phyloP scores from a whole-genome alignment of 192 early-diverging fungal species.

The Coemansia aciculifera region DNA sequence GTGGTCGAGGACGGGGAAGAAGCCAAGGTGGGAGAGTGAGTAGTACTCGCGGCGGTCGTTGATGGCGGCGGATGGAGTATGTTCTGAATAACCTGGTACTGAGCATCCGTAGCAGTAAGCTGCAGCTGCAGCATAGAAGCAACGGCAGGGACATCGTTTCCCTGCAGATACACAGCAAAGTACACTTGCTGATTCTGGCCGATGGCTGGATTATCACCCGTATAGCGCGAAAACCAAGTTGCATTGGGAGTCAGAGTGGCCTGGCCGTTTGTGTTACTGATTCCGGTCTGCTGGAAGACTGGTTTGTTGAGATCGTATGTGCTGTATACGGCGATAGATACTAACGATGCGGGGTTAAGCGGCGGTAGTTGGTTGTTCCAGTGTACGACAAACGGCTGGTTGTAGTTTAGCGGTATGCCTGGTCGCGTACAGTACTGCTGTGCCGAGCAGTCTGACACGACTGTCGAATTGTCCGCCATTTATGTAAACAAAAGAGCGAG shows the following conservation, averaged over 20 bases:
- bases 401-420: constrained; percentile 25
- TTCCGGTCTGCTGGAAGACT: constrained; percentile 13
- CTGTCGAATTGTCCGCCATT: constrained; percentile 19
- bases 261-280: constrained; percentile 36
- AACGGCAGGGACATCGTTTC: constrained; percentile 38
- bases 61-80: constrained; percentile 24
- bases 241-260: constrained; percentile 27
- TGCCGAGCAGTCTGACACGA: constrained; percentile 38
- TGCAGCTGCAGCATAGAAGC: constrained; percentile 36
- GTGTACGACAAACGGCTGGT: constrained; percentile 32
- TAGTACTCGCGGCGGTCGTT: not conserved
- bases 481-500: constrained; percentile 16
- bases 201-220: constrained; percentile 14
- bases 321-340: constrained; percentile 44
- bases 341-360: constrained; percentile 33
- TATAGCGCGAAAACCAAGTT: constrained; percentile 42
- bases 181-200: constrained; percentile 37
- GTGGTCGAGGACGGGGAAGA: not conserved
- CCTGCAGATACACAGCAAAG: constrained; percentile 44
- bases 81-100: constrained; percentile 36
- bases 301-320: constrained; percentile 31
- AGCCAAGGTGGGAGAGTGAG: not conserved
- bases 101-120: constrained; percentile 39
- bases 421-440: constrained; percentile 33
- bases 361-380: constrained; percentile 51